Evolutionary conservation across 2,329 filamentous ascomycete genomes (phyloP), one percentile per base, ranked within the genome.

Genomic region (Apiospora marii): DNA sequence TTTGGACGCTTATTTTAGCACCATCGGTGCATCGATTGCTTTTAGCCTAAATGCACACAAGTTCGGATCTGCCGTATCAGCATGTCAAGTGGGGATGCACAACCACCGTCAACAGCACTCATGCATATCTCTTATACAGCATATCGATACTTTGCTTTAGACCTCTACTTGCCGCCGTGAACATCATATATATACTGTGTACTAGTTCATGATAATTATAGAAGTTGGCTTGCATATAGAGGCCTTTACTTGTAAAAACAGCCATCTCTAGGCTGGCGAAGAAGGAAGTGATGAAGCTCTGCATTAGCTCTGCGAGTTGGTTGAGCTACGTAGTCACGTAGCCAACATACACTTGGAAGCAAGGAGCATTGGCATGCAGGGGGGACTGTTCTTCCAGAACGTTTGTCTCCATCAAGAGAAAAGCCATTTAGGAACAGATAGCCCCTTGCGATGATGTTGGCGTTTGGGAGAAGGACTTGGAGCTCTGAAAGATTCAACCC

Each of bases 1-100:
- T 41, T 37, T 64, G 58, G 58, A 64, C 58, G 34, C 34, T 64
- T 37, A 64, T 64, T 64, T 64, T 64, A 64, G 58, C 58, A 64
- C 30, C 34, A 22, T n/a, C n/a, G n/a, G 34, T 64, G 34, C 58
- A 37, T n/a, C 58, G 4, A n/a, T 64, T 6, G 58, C 58, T 41
- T 64, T 64, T 64, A 64, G 58, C 58, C 58, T 64, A 34, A 64
- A 64, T 64, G 58, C 8, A 37, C 58, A n/a, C 30, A 22, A 37
- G 53, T 16, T 30, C 27, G 14, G 24, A 41, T 41, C 34, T n/a
- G 58, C 58, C 58, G 34, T 64, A 64, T 64, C 58, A 64, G 30
- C n/a, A n/a, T 64, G 8, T n/a, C 34, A 13, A n/a, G 34, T 64
- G 58, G 22, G 8, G 58, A 41, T 64, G 58, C n/a, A n/a, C 58